A percentile compares a stretch with the other conserved stretches of the same genome.
These are phyloP conservation scores for Primulina tabacum DNA, from an alignment of 257 asterid genomes.

Conservation along the genomic window DNA sequence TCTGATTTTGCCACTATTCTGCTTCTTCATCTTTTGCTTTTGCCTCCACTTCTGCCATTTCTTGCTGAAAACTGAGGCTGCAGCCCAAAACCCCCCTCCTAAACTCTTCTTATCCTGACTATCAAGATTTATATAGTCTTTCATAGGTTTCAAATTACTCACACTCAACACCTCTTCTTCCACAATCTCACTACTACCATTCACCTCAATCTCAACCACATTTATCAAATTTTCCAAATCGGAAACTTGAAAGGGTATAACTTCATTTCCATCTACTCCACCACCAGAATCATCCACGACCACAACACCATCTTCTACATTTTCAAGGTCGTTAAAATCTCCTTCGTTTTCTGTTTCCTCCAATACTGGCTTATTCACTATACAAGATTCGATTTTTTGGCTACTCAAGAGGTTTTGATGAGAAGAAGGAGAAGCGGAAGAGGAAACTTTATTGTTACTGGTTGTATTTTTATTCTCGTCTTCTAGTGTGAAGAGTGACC, in stretches of 20 bases:
- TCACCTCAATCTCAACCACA: constrained; percentile 33
- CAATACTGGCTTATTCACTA: constrained; percentile 37
- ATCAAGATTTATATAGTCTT: constrained; percentile 74
- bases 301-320: constrained; percentile 32
- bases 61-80: constrained; percentile 85
- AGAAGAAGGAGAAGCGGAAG: constrained; percentile 21
- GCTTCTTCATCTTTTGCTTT: constrained; percentile 76
- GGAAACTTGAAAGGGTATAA: constrained; percentile 43
- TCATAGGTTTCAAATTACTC: constrained; percentile 57
- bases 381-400: constrained; percentile 29
- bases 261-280: constrained; percentile 45
- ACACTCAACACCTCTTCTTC: constrained; percentile 45
- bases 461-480: constrained; percentile 30
- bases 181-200: constrained; percentile 49
- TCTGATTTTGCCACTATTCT: constrained; percentile 38
- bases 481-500: constrained; percentile 54
- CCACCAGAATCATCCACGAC: constrained; percentile 3
- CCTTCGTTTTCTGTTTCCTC: constrained; percentile 44
- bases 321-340: constrained; percentile 26
- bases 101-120: constrained; percentile 54
- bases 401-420: constrained; percentile 22
- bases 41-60: constrained; percentile 89
- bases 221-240: constrained; percentile 36
- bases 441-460: constrained; percentile 11
- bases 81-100: constrained; percentile 70